Percentiles rank a stretch among this genome's conserved stretches.
phyloP scores from a whole-genome alignment of 2,329 filamentous ascomycete genomes.

The Mollisia scopiformis region DNA sequence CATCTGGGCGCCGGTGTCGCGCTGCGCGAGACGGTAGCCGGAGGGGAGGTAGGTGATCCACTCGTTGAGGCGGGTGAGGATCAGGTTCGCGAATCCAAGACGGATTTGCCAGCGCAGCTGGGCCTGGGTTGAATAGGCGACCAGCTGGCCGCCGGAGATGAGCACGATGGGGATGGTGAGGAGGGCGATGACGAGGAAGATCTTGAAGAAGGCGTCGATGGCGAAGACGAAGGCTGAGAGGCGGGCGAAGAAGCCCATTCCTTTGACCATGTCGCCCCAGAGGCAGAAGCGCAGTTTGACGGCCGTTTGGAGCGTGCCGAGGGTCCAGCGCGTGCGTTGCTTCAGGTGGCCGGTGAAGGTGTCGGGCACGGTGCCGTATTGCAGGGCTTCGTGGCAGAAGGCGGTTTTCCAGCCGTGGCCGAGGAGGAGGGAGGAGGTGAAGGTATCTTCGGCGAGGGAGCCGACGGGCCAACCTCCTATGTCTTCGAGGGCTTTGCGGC shows the following conservation, averaged over 20 bases:
- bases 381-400: constrained; percentile 60
- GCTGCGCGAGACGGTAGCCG: constrained; percentile 61
- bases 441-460: constrained; percentile 63
- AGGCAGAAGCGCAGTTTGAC: constrained; percentile 63
- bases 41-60: constrained; percentile 58
- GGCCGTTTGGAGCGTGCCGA: constrained; percentile 60
- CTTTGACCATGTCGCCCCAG: constrained; percentile 52
- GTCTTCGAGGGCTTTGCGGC: constrained; percentile 60
- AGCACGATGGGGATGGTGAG: constrained; percentile 63
- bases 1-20: constrained; percentile 56
- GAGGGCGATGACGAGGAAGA: constrained; percentile 55
- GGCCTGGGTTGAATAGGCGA: constrained; percentile 54
- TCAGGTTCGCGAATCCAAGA: constrained; percentile 53
- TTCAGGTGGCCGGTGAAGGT: constrained; percentile 59
- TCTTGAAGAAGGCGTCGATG: constrained; percentile 57
- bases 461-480: constrained; percentile 65
- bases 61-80: constrained; percentile 58
- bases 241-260: constrained; percentile 60
- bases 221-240: constrained; percentile 62
- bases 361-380: constrained; percentile 62
- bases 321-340: constrained; percentile 58
- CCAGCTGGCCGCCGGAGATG: constrained; percentile 56
- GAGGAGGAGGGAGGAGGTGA: constrained; percentile 59
- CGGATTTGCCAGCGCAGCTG: constrained; percentile 62
- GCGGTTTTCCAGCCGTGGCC: constrained; percentile 64